Evolutionary conservation across 495 filamentous ascomycete species (phyloP).

Genomic region (Mytilinidion resinicola): DNA sequence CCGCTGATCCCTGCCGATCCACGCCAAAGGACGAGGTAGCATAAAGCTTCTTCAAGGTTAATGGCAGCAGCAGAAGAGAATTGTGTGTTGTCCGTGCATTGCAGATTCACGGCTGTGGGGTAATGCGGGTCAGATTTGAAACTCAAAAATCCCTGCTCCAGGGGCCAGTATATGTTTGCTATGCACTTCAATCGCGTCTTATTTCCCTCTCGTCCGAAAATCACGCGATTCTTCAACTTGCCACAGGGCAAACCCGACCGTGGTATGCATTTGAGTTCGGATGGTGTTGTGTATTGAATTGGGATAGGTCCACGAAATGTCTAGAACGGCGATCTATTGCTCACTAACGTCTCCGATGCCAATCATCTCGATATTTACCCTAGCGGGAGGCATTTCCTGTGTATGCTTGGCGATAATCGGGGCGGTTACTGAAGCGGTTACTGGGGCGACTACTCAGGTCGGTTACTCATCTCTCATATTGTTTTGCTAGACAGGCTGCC

Average conservation of each 20-base stretch:
- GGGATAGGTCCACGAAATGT: background rate
- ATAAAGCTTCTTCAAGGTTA: no score
- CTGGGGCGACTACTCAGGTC: no score
- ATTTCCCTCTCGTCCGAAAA: slow-evolving; percentile 7
- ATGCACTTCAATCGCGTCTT: background rate
- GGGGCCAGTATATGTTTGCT: slow-evolving; percentile 5
- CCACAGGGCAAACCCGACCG: background rate
- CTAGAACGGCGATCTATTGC: no score
- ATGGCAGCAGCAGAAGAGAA: no score
- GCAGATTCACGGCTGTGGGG: background rate
- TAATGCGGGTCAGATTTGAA: slow-evolving; percentile 3
- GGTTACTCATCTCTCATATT: no score
- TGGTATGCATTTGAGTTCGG: background rate
- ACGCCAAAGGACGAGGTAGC: no score
- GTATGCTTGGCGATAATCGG: no score
- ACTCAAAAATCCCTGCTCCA: slow-evolving; percentile 4
- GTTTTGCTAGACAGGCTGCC: background rate
- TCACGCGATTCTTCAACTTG: slow-evolving; percentile 4
- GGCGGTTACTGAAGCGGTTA: no score
- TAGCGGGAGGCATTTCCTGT: no score
- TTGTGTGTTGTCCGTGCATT: slow-evolving; percentile 6
- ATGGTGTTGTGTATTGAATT: background rate
- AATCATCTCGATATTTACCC: no score
- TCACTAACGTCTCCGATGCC: no score
- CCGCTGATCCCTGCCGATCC: no score